These are phyloP conservation scores for Scorias spongiosa DNA, from an alignment of 2,329 filamentous ascomycete genomes.

Conservation along the genomic window DNA sequence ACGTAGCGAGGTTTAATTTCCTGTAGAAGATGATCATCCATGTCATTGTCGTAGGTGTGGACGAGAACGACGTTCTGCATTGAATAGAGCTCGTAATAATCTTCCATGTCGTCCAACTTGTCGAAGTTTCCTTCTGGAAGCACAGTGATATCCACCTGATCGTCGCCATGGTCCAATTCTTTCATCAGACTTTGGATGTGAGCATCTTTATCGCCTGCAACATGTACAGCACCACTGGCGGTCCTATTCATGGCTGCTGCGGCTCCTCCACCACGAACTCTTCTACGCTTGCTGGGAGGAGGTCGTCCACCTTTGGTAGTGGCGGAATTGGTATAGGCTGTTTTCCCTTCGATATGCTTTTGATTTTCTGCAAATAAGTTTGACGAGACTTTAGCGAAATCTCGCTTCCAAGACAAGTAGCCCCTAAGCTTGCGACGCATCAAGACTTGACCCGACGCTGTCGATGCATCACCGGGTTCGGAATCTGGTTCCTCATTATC, in stretches of 20 bases:
- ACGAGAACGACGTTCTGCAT: conserved; percentile 79
- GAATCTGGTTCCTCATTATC: conserved; percentile 34
- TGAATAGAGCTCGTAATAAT: conserved; percentile 80
- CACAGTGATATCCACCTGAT: conserved; percentile 46
- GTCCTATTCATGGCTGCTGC: conserved; percentile 45
- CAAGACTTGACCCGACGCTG: conserved; percentile 68
- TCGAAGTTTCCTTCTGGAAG: conserved; percentile 66
- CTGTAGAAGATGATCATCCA: conserved; percentile 92
- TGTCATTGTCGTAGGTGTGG: conserved; percentile 87
- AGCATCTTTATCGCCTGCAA: conserved; percentile 66
- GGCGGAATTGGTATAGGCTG: conserved; percentile 22
- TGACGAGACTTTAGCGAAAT: conserved; percentile 73
- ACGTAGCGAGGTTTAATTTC: conserved; percentile 88
- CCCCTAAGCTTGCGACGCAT: conserved; percentile 75
- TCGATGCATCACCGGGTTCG: conserved; percentile 16
- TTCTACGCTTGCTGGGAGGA: conserved; percentile 71
- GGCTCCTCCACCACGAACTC: conserved; percentile 64
- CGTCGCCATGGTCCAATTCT: conserved; percentile 66
- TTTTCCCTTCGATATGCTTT: conserved; percentile 53
- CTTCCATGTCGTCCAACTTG: conserved; percentile 78
- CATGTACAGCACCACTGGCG: conserved; percentile 58
- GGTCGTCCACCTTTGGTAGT: conserved; percentile 44
- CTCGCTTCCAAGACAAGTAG: conserved; percentile 80
- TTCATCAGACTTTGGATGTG: conserved; percentile 73
- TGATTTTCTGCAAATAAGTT: conserved; percentile 68